Percentiles rank a stretch among this genome's conserved stretches.
Conservation (phyloP, 2,329 filamentous ascomycete genomes). For the Rhynchosporium agropyri region DNA sequence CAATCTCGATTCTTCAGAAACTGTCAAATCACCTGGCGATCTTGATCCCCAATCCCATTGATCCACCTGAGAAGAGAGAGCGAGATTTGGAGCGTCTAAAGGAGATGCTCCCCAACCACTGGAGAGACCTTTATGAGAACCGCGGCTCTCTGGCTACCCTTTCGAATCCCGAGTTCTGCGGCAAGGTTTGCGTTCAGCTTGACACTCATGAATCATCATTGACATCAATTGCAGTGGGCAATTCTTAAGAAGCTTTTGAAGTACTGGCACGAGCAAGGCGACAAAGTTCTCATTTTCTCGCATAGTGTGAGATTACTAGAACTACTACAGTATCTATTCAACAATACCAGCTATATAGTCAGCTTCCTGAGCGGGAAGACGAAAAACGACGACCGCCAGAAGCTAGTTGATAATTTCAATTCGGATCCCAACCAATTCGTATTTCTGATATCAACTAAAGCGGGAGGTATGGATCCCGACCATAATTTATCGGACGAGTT, state of each 20-base stretch:
- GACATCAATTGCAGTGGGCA: constrained; percentile 66
- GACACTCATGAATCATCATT: constrained; percentile 1
- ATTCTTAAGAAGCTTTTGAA: constrained; percentile 82
- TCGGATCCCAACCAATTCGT: constrained; percentile 85
- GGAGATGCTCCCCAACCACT: constrained; percentile 72
- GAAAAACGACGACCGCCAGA: constrained; percentile 79
- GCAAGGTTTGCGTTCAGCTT: constrained; percentile 57
- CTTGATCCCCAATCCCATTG: constrained; percentile 69
- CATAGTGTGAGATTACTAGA: constrained; percentile 84
- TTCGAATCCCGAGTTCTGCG: constrained; percentile 88
- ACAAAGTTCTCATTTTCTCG: constrained; percentile 95
- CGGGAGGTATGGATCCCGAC: constrained; percentile 57
- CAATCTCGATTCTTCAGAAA: constrained; percentile 81
- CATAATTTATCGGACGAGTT: background rate
- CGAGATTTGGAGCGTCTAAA: constrained; percentile 75
- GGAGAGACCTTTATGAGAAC: constrained; percentile 72
- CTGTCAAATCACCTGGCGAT: constrained; percentile 91
- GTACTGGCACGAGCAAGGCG: constrained; percentile 86
- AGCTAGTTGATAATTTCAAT: constrained; percentile 88
- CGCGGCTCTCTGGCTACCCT: constrained; percentile 80
- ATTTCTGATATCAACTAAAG: constrained; percentile 92
- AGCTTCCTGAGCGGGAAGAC: constrained; percentile 89
- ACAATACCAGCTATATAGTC: constrained; percentile 85
- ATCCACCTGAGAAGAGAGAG: constrained; percentile 72
- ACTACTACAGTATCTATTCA: constrained; percentile 84